phyloP scores from a whole-genome alignment of 306 rosid species.

The Hippophae tibetana region DNA sequence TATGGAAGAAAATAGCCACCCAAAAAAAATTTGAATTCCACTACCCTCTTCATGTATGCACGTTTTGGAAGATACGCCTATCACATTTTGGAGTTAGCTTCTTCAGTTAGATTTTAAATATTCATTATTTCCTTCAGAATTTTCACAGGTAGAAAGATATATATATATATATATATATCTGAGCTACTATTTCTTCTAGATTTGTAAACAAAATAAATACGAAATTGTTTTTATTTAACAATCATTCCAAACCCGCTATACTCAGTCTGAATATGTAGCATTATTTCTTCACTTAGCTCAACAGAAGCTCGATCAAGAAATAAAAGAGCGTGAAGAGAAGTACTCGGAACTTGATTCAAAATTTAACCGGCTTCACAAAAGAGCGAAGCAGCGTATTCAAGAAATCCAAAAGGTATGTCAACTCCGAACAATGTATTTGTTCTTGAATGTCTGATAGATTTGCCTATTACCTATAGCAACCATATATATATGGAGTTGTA shows the following conservation, averaged over 20 bases:
- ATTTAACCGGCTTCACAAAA: constrained; percentile 85
- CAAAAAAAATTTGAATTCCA: no score
- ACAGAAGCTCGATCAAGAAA: constrained; percentile 66
- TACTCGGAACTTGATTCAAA: constrained; percentile 85
- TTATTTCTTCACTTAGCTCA: constrained; percentile 45
- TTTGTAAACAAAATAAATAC: background rate
- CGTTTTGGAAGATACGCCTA: no score
- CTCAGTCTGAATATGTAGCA: constrained; percentile 25
- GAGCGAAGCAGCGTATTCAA: constrained; percentile 98
- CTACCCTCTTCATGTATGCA: no score
- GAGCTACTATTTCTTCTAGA: no score
- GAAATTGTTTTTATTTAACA: no score
- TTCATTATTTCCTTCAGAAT: no score
- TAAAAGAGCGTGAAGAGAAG: constrained; percentile 86
- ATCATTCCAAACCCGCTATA: background rate
- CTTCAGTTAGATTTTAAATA: no score
- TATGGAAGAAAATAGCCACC: background rate
- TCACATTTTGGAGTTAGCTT: no score
- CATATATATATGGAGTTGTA: no score
- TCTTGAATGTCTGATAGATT: constrained; percentile 1
- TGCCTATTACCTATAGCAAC: no score
- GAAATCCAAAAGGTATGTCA: constrained; percentile 76
- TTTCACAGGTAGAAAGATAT: no score
- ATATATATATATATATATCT: no score
- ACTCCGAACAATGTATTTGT: constrained; percentile 3